Base-by-base conservation (phyloP, 345 rosid genomes). In the Sonneratia alba region DNA sequence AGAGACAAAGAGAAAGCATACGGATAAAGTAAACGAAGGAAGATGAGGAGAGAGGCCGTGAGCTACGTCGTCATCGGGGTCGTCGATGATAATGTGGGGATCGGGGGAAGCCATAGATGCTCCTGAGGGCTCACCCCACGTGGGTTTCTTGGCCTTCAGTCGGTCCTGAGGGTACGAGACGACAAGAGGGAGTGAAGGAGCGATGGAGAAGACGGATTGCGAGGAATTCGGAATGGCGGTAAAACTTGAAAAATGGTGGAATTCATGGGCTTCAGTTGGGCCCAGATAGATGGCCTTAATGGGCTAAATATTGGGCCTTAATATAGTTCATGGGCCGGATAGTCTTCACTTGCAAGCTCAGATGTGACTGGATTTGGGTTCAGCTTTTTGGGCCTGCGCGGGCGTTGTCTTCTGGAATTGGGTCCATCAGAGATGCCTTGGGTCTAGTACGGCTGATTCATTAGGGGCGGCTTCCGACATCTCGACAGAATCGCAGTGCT, bases 21-120 rank as follows among this genome's bases (percentile, higher is more conserved):
- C 13, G 24, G 48, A 36, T 5, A 3, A 36, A 11, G 37, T 32
- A 5, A 61, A 66, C 66, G 42, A 40, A 34, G n/a, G 47, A 6
- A 21, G 34, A 63, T 22, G 32, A 40, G 1, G 32, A 27, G 32
- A 55, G 38, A 43, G 21, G 47, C 10, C 7, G 55, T 16, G 66
- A 67, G 81, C 69, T 32, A 85, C 92, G n/a, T 79, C 89, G 78
- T 84, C 92, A 15, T 79, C 75, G 68, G 79, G 15, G 59, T 63
- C 87, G 76, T 80, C 89, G 76, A 73, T 21, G 76, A 74, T 38
- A 22, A 74, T 68, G 34, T 75, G 65, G 49, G 89, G 87, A 57
- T 18, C 65, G 10, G 71, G 53, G 19, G 88, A 72, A 47, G 78
- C 84, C 88, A 89, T 80, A 49, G 70, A 56, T 48, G 45, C 40